Evolutionary conservation across 768 basidiomycete species (phyloP).

Genomic region (Boletus rex-veris): DNA sequence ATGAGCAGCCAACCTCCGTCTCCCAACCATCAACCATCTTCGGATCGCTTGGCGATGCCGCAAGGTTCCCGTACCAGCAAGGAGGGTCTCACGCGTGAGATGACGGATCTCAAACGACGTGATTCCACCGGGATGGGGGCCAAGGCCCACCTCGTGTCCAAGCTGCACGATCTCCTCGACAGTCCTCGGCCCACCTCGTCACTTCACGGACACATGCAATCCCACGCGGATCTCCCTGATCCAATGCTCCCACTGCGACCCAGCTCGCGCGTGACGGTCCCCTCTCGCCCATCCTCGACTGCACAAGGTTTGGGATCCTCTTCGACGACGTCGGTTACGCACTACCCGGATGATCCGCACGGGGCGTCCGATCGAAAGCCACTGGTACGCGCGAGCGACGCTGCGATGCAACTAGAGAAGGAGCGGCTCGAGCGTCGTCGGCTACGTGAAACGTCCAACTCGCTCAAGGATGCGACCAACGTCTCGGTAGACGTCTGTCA

Average conservation of each 20-base stretch:
- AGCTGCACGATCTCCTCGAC: constrained; percentile 47
- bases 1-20: constrained; percentile 30
- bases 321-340: constrained; percentile 16
- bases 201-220: constrained; percentile 36
- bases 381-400: constrained; percentile 50
- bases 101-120: constrained; percentile 21
- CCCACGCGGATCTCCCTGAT: constrained; percentile 28
- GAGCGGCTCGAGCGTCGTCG: constrained; percentile 36
- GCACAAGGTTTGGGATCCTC: constrained; percentile 14
- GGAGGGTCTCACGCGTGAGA: constrained; percentile 20
- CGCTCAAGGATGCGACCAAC: constrained; percentile 31
- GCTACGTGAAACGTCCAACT: constrained; percentile 18
- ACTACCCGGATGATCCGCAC: constrained; percentile 12
- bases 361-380: constrained; percentile 20
- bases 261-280: constrained; percentile 17
- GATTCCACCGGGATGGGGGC: constrained; percentile 18
- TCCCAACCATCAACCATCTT: constrained; percentile 22
- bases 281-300: constrained; percentile 24
- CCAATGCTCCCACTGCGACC: constrained; percentile 20
- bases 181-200: constrained; percentile 40
- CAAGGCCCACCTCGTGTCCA: constrained; percentile 34
- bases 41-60: constrained; percentile 16
- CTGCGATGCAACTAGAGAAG: constrained; percentile 51
- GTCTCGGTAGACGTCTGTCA: constrained; percentile 17
- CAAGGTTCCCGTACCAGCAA: constrained; percentile 20